phyloP scores from a whole-genome alignment of 108 stramenopile genomes.

The Cyclotella baltica region DNA sequence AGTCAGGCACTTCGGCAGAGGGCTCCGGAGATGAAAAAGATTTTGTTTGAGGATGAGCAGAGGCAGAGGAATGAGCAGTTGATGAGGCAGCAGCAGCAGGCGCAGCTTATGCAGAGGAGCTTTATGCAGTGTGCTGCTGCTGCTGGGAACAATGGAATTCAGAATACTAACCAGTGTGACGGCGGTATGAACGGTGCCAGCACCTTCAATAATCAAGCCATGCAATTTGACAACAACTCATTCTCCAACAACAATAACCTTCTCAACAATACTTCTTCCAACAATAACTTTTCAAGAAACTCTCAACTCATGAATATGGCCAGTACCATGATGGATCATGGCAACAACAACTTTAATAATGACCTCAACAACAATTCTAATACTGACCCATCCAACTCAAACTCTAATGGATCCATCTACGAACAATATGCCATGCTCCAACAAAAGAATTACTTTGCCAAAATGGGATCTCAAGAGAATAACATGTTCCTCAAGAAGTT shows the following conservation, averaged over 20 bases:
- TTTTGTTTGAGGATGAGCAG: constrained; percentile 67
- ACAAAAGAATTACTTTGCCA: constrained; percentile 2
- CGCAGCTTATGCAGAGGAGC: background rate
- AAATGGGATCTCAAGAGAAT: no score
- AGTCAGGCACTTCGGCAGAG: constrained; percentile 57
- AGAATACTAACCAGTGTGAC: no score
- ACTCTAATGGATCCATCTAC: background rate
- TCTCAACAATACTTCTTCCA: no score
- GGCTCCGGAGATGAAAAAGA: constrained; percentile 82
- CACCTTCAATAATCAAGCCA: constrained; percentile 1
- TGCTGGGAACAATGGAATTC: no score
- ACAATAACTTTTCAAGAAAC: background rate
- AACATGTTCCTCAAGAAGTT: constrained; percentile 1
- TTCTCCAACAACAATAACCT: no score
- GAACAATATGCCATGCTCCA: background rate
- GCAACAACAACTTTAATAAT: no score
- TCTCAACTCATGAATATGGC: background rate
- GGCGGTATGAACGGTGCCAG: no score
- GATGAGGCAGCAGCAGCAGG: background rate
- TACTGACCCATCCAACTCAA: background rate
- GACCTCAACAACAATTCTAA: no score
- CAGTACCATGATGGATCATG: background rate
- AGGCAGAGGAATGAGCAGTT: constrained; percentile 15
- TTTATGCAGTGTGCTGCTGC: no score
- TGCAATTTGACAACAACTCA: no score